Evolutionary conservation across 2,329 filamentous ascomycete species (phyloP).

Genomic region (Phaeomoniella chlamydospora): DNA sequence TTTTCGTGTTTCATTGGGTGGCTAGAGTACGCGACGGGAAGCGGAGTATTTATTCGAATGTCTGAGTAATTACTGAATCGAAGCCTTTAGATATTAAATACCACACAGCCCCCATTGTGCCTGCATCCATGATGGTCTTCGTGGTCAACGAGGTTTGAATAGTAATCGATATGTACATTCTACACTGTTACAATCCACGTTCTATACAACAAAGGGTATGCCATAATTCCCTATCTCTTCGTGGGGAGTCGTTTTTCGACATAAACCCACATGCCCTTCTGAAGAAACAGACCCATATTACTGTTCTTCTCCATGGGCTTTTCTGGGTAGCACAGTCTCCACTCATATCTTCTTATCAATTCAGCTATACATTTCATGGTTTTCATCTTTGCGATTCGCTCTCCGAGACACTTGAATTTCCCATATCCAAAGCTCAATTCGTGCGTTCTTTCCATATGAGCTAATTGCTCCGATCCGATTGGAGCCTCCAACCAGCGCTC

Average conservation of each 20-base stretch:
- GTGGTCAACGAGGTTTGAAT: too few relatives aligned
- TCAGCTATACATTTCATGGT: conserved; percentile 17
- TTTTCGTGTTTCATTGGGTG: too few relatives aligned
- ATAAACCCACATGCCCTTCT: conserved; percentile 7
- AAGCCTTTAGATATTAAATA: too few relatives aligned
- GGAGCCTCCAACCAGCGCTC: conserved; percentile 26
- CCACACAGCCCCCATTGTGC: too few relatives aligned
- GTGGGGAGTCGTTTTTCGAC: conserved; percentile 6
- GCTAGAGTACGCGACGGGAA: too few relatives aligned
- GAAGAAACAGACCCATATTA: conserved; percentile 5
- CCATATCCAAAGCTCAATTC: conserved; percentile 18
- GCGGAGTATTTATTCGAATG: too few relatives aligned
- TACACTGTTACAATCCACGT: too few relatives aligned
- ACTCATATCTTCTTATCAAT: conserved; percentile 10
- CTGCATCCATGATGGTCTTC: too few relatives aligned
- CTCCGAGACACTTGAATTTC: conserved; percentile 16
- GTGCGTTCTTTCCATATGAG: conserved; percentile 15
- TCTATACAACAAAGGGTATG: too few relatives aligned
- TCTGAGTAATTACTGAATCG: too few relatives aligned
- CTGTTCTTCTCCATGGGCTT: conserved; percentile 2
- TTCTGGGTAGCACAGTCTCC: conserved; percentile 2
- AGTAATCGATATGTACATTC: too few relatives aligned
- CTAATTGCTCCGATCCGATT: conserved; percentile 6
- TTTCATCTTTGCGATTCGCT: conserved; percentile 18
- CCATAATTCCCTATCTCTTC: too few relatives aligned